Evolutionary conservation across 1,284 basidiomycete species (phyloP), one percentile per base, ranked within the genome.

Genomic region (Austroboletus niveus): DNA sequence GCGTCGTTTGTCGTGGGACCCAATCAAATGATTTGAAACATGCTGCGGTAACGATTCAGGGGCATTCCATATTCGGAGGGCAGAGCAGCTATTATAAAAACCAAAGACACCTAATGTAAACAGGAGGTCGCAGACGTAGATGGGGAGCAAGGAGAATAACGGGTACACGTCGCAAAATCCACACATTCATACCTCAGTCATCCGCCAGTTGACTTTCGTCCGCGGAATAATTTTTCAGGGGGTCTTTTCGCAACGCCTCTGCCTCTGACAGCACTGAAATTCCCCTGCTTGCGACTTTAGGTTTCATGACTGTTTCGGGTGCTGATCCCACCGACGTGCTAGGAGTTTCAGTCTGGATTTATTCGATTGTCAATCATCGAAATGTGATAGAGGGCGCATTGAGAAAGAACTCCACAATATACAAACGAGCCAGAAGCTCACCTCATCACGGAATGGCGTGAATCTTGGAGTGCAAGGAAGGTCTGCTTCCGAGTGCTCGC

Each of bases 171-270:
- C 32, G 12, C 46, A 48, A 17, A 8, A 29, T 43, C 41, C 39
- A 42, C 30, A 39, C 39, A 9, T 10, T 38, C 38, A 42, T 43
- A 22, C 15, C 53, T 70, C 53, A 67, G 14, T 55, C 56, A 44
- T 64, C 65, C 42, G 54, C 51, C 29, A 55, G 24, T 10, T 42
- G 45, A 45, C 50, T 57, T 36, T 59, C 66, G n/a, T 55, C 60
- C 5, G 32, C 36, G 17, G 66, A 61, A 65, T 90, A 87, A 61
- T 90, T 90, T 74, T 88, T 90, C 66, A 90, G 70, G 2, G 88
- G 88, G 65, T 89, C 85, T 61, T 80, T 87, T 53, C 86, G 74
- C 53, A 90, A 66, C 2, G 86, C 87, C 63, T 90, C 87, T 14
- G 85, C 84, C 65, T 89, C 86, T 1, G 81, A 79, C 30, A 74